These are phyloP conservation scores for Crassisporium funariophilum DNA, from an alignment of 768 basidiomycete species.

Conservation along the genomic window DNA sequence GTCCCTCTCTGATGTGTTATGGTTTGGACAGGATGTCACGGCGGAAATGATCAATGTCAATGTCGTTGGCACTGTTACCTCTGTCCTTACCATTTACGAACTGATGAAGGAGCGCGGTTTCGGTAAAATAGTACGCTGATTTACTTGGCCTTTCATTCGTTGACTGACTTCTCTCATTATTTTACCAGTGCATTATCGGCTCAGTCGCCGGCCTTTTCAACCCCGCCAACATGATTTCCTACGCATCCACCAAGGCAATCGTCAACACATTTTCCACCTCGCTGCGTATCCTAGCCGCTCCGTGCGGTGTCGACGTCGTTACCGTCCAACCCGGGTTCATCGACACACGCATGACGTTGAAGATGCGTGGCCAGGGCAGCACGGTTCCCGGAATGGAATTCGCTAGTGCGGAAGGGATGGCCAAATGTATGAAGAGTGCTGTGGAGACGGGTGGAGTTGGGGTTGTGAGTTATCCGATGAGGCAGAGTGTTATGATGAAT, in stretches of 20 bases:
- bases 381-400: slow-evolving; percentile 20
- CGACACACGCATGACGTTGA: slow-evolving; percentile 28
- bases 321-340: slow-evolving; percentile 30
- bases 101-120: slow-evolving; percentile 31
- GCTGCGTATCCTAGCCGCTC: slow-evolving; percentile 29
- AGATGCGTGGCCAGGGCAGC: slow-evolving; percentile 26
- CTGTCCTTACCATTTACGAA: slow-evolving; percentile 29
- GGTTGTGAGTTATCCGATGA: slow-evolving; percentile 26
- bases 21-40: slow-evolving; percentile 20
- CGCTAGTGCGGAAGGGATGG: slow-evolving; percentile 22
- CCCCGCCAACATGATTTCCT: slow-evolving; percentile 36
- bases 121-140: slow-evolving; percentile 30
- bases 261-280: slow-evolving; percentile 32
- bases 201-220: slow-evolving; percentile 27
- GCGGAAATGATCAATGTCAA: slow-evolving; percentile 32
- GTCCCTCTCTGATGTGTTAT: not conserved
- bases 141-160: not conserved
- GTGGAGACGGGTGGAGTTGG: slow-evolving; percentile 30
- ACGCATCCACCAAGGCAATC: slow-evolving; percentile 33
- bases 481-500: slow-evolving; percentile 25
- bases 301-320: slow-evolving; percentile 26
- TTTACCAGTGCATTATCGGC: slow-evolving; percentile 34
- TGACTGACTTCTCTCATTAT: not conserved
- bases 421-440: slow-evolving; percentile 24
- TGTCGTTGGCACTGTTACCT: slow-evolving; percentile 26